phyloP scores from a whole-genome alignment of 208 protist genomes.

The Trichomonas vaginalis region DNA sequence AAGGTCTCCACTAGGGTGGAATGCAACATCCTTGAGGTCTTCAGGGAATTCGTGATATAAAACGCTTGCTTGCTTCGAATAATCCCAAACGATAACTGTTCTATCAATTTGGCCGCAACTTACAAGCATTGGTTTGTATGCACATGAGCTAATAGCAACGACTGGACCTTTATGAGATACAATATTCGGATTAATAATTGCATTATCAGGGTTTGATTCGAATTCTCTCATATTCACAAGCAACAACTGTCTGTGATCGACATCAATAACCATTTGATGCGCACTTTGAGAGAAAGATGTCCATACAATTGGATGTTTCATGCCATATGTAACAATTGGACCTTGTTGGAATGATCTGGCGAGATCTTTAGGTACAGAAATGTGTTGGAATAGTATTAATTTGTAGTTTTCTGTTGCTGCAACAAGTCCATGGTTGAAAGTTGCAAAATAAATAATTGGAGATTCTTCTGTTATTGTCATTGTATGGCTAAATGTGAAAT shows the following conservation, averaged over 20 bases:
- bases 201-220: background rate
- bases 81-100: constrained; percentile 13
- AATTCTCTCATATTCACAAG: background rate
- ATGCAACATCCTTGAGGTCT: background rate
- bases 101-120: background rate
- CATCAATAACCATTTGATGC: background rate
- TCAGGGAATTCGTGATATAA: background rate
- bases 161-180: background rate
- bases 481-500: background rate
- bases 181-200: background rate
- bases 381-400: background rate
- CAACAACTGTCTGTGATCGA: background rate
- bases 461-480: background rate
- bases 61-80: background rate
- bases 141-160: background rate
- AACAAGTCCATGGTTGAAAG: background rate
- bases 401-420: background rate
- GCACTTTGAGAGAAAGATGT: background rate
- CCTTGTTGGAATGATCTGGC: background rate
- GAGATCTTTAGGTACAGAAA: background rate
- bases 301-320: background rate
- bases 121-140: background rate
- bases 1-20: background rate
- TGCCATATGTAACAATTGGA: background rate
- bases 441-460: background rate